phyloP scores from a whole-genome alignment of 306 rosid species.

The Gillenia trifoliata region DNA sequence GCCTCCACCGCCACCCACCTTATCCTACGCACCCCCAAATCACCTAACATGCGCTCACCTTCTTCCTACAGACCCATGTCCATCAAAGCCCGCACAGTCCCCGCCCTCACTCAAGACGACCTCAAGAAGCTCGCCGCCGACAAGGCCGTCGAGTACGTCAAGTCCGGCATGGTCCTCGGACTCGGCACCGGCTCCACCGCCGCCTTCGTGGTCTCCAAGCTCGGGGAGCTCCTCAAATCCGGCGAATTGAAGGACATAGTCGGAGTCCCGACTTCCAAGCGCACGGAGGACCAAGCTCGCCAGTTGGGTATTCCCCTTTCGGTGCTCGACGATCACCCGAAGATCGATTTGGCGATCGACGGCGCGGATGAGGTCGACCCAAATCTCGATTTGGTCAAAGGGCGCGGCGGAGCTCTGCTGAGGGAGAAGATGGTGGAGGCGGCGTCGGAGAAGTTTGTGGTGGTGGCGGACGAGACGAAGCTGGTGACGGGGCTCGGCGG shows the following conservation, averaged over 20 bases:
- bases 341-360: constrained; percentile 70
- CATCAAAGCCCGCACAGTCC: constrained; percentile 50
- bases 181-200: constrained; percentile 94
- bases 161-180: constrained; percentile 81
- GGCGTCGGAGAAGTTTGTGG: constrained; percentile 67
- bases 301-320: constrained; percentile 75
- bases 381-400: constrained; percentile 63
- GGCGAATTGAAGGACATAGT: constrained; percentile 59
- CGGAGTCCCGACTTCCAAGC: constrained; percentile 76
- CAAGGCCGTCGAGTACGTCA: constrained; percentile 75
- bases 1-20: constrained; percentile 41
- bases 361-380: constrained; percentile 93
- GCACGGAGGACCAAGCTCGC: constrained; percentile 85
- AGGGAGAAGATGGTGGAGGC: constrained; percentile 89
- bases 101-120: constrained; percentile 68
- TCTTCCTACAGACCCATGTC: constrained; percentile 14
- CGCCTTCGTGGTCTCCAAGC: constrained; percentile 79
- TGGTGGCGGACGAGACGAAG: constrained; percentile 70
- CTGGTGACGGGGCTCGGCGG: constrained; percentile 67
- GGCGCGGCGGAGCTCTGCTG: constrained; percentile 75
- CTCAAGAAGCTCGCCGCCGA: constrained; percentile 84
- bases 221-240: constrained; percentile 54
- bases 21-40: constrained; percentile 38
- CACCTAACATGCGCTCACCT: constrained; percentile 39
- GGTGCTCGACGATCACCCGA: constrained; percentile 64